Conservation (phyloP, 177 flowering plant species). For the Tripterygium wilfordii region DNA sequence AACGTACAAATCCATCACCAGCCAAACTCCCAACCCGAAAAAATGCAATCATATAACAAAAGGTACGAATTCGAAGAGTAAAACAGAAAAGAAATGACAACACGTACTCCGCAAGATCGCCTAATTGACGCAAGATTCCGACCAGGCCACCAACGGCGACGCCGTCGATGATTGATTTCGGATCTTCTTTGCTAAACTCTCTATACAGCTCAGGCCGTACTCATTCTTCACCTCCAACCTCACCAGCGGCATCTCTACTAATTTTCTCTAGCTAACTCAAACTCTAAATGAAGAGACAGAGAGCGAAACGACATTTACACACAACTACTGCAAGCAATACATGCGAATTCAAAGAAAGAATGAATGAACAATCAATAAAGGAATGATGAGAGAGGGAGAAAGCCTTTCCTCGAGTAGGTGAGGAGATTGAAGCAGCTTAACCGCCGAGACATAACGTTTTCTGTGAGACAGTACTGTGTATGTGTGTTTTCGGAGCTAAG, state of each 20-base stretch:
- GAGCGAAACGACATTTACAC: background rate
- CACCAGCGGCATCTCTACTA: conserved; percentile 40
- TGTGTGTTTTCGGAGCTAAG: background rate
- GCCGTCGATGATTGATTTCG: conserved; percentile 78
- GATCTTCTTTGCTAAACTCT: conserved; percentile 56
- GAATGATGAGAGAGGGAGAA: conserved; percentile 4
- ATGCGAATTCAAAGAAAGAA: background rate
- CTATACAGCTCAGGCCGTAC: conserved; percentile 58
- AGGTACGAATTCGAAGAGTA: background rate
- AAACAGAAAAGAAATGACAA: conserved; percentile 11
- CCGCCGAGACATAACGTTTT: conserved; percentile 31
- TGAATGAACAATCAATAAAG: conserved; percentile 3
- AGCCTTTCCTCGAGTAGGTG: conserved; percentile 31
- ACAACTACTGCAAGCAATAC: background rate
- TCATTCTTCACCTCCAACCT: conserved; percentile 60
- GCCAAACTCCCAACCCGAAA: too few species aligned
- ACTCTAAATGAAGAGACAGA: too few species aligned
- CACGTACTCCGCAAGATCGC: conserved; percentile 96
- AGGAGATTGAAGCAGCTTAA: conserved; percentile 45
- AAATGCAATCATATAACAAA: background rate
- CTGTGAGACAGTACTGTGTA: background rate
- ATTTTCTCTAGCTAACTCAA: conserved; percentile 1
- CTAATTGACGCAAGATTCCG: conserved; percentile 90
- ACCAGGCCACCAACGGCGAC: conserved; percentile 91
- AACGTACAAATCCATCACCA: too few species aligned